Base-by-base conservation (phyloP, 2,329 filamentous ascomycete genomes). In the Pseudopyricularia cyperi region DNA sequence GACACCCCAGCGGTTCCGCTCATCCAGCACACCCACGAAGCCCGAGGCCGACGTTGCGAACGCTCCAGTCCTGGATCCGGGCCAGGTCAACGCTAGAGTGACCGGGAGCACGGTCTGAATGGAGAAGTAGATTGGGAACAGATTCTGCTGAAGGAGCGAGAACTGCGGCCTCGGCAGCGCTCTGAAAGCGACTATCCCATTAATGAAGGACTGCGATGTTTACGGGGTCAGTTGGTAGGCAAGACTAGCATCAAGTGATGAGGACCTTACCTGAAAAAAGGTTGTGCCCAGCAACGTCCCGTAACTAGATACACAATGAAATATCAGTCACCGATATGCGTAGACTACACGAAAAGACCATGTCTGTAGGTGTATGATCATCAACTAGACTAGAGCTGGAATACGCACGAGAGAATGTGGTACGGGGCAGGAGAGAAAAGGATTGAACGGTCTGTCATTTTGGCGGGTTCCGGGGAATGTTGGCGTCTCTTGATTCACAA, bases 111-210 rank as follows among this genome's bases (percentile, higher is more conserved):
- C 74, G 4, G 88, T 83, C 70, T 97, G 91, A 53, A 97, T 71
- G 46, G 79, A 74, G 66, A 97, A 97, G 74, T 95, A 98, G 60
- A 88, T 76, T 33, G 89, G 89, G 71, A 96, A 95, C 51, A 90
- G 79, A 56, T 80, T 80, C 57, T 81, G 76, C 68, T 96, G 91
- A 32, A 96, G 77, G 17, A 81, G 75, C 26, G 84, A 80, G 71
- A 98, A 97, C 63, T 88, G 81, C 0, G 87, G 80, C 26, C 88
- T 81, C 26, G 88, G 81, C 35, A 96, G 80, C 11, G 79, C 76
- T 62, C 77, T 82, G 74, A 85, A 95, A 61, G 88, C 82, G 52
- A 90, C 73, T 51, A 89, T 80, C 54, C 89, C 77, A 61, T 79
- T 79, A 62, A 83, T 66, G 68, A 95, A 96, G 52, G 86, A 85